Percentiles rank a stretch among this genome's conserved stretches.
Evolutionary conservation across 495 filamentous ascomycete species (phyloP).

Genomic region (Podospora appendiculata): DNA sequence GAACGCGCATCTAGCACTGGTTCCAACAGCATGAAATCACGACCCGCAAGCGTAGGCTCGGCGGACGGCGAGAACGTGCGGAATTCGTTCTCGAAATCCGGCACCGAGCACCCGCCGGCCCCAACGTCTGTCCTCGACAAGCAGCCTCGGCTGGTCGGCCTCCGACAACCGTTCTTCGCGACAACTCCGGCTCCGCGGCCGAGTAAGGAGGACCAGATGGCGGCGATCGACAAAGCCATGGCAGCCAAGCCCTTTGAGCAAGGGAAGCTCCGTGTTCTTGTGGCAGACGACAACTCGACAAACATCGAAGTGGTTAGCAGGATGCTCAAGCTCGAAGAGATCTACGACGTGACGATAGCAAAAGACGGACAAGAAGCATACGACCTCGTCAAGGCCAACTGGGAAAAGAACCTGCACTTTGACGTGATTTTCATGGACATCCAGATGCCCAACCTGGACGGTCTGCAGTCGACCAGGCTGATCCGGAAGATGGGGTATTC

Average conservation of each 20-base stretch:
- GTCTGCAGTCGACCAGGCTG: slow-evolving; percentile 77
- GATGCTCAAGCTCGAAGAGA: slow-evolving; percentile 48
- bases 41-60: slow-evolving; percentile 67
- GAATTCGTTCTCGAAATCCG: slow-evolving; percentile 22
- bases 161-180: slow-evolving; percentile 82
- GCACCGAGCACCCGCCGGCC: slow-evolving; percentile 15
- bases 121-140: slow-evolving; percentile 30
- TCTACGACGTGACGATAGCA: slow-evolving; percentile 67
- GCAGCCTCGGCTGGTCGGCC: slow-evolving; percentile 71
- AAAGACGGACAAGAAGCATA: slow-evolving; percentile 87
- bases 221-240: slow-evolving; percentile 39
- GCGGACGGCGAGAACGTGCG: slow-evolving; percentile 54
- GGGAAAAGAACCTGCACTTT: slow-evolving; percentile 64
- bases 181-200: slow-evolving; percentile 36
- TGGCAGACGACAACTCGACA: slow-evolving; percentile 91
- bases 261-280: slow-evolving; percentile 70
- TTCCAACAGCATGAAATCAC: slow-evolving; percentile 52
- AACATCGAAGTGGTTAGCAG: slow-evolving; percentile 82
- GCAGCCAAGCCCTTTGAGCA: slow-evolving; percentile 42
- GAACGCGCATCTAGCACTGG: slow-evolving; percentile 45
- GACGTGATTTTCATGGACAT: slow-evolving; percentile 94
- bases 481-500: slow-evolving; percentile 82
- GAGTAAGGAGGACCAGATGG: slow-evolving; percentile 29
- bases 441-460: slow-evolving; percentile 90
- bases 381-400: slow-evolving; percentile 73